phyloP scores from a whole-genome alignment of 441 rosid species.

The Hura crepitans region DNA sequence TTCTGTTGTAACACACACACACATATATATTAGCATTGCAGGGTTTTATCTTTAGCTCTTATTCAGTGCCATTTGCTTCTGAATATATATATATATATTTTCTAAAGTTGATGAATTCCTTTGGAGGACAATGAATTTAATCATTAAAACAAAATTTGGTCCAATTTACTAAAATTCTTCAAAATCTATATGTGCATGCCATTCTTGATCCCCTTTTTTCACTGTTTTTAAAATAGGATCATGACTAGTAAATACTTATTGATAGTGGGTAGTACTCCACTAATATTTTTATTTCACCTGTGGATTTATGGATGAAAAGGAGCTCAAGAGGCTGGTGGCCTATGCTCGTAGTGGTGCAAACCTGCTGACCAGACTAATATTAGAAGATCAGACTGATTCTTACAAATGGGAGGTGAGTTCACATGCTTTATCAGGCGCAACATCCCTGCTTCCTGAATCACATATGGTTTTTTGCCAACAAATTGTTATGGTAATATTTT shows the following conservation, averaged over 20 bases:
- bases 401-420: conserved; percentile 80
- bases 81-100: neutral
- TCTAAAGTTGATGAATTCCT: conserved; percentile 4
- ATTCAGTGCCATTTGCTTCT: neutral
- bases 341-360: conserved; percentile 88
- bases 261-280: neutral
- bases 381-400: conserved; percentile 51
- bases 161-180: conserved; percentile 2
- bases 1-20: neutral
- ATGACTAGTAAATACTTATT: neutral
- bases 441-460: conserved; percentile 12
- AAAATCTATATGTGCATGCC: neutral
- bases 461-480: neutral
- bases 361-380: conserved; percentile 59
- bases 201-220: neutral
- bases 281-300: conserved; percentile 18
- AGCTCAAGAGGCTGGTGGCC: conserved; percentile 75
- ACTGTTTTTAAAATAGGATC: neutral
- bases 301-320: conserved; percentile 44
- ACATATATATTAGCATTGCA: neutral
- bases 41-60: neutral
- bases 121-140: neutral
- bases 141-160: neutral
- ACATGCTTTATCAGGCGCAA: conserved; percentile 4
- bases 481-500: neutral